A percentile compares a stretch with the other conserved stretches of the same genome.
Evolutionary conservation across 2,329 filamentous ascomycete species (phyloP).

Genomic region (Fusarium sacchari): DNA sequence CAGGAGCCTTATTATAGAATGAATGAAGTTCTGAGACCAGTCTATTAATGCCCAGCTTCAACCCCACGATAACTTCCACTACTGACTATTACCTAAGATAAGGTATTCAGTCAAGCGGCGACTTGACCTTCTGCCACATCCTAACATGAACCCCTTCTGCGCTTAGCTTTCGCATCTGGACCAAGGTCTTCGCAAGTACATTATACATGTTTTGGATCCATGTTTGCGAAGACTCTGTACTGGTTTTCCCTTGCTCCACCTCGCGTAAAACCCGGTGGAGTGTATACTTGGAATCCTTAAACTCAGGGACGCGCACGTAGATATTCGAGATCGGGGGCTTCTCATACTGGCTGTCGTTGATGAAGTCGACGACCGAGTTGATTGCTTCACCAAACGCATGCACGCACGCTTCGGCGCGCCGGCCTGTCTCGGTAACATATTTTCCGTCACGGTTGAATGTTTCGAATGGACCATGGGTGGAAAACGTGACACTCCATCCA

Average conservation of each 20-base stretch:
- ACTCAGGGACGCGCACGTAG: not conserved
- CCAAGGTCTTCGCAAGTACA: not conserved
- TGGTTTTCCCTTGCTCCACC: not conserved
- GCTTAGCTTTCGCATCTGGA: not conserved
- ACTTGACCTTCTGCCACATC: not conserved
- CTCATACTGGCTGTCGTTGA: not conserved
- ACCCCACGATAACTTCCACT: not conserved
- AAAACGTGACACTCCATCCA: not conserved
- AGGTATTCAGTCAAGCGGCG: not conserved
- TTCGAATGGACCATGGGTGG: not conserved
- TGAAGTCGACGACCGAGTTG: not conserved
- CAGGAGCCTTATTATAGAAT: not conserved
- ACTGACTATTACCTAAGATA: not conserved
- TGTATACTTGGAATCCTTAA: accelerated
- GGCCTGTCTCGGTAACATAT: accelerated
- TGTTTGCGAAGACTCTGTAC: accelerated
- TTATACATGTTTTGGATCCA: not conserved
- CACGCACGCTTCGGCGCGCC: not conserved
- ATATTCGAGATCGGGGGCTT: not conserved
- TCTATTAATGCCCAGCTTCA: not conserved
- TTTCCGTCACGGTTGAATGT: not conserved
- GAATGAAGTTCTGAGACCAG: not conserved
- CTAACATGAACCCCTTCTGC: too few relatives aligned
- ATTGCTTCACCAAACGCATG: not conserved
- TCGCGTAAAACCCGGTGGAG: accelerated